phyloP scores from a whole-genome alignment of 805 yeast genomes.

The Kodamaea restingae region DNA sequence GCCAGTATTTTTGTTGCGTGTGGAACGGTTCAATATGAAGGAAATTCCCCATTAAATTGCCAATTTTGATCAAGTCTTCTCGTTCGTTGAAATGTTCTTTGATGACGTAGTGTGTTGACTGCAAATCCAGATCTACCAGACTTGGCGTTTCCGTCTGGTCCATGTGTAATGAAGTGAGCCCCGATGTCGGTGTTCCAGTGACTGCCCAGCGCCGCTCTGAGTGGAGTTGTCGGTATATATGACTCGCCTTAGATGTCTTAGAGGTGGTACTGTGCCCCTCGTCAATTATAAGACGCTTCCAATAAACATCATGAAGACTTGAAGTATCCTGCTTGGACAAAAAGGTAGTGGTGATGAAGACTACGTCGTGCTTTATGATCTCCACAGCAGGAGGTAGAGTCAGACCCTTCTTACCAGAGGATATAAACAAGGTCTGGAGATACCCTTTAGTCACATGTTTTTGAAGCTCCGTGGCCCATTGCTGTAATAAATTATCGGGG shows the following conservation, averaged over 20 bases:
- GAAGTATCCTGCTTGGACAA: conserved; percentile 38
- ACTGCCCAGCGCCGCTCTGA: conserved; percentile 72
- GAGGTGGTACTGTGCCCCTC: conserved; percentile 69
- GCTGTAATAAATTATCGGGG: conserved; percentile 64
- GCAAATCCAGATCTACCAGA: background rate
- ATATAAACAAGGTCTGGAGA: conserved; percentile 32
- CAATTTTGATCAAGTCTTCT: conserved; percentile 53
- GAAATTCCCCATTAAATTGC: conserved; percentile 49
- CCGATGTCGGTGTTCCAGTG: conserved; percentile 74
- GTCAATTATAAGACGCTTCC: conserved; percentile 72
- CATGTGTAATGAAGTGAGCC: conserved; percentile 56
- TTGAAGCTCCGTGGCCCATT: conserved; percentile 56
- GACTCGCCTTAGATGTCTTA: conserved; percentile 46
- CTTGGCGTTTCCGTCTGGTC: conserved; percentile 14
- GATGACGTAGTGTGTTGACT: conserved; percentile 33
- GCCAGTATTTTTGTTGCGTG: conserved; percentile 47
- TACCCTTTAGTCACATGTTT: conserved; percentile 47
- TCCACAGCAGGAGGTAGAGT: conserved; percentile 23
- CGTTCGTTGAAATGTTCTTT: conserved; percentile 47
- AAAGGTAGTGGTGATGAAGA: conserved; percentile 46
- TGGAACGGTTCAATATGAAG: conserved; percentile 58
- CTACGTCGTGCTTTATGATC: conserved; percentile 46
- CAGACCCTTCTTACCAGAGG: conserved; percentile 23
- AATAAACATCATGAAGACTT: conserved; percentile 43
- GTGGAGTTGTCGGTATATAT: conserved; percentile 43